Percentiles rank a stretch among this genome's conserved stretches.
Evolutionary conservation across 352 stramenopile species (phyloP).

Genomic region (Pythium guiyangense): DNA sequence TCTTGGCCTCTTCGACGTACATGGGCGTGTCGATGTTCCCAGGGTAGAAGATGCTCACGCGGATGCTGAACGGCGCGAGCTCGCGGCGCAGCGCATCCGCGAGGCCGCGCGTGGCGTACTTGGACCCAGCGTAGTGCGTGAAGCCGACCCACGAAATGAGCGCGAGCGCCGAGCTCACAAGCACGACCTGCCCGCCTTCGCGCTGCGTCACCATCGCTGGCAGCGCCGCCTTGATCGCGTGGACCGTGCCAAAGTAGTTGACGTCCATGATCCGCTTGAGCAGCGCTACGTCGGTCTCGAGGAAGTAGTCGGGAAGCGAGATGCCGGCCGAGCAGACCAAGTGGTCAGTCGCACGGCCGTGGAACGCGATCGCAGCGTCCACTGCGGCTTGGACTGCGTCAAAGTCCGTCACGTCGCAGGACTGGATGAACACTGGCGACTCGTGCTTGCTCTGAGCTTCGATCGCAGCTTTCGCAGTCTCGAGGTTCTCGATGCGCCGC

Average conservation of each 20-base stretch:
- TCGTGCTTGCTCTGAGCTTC: slow-evolving; percentile 33
- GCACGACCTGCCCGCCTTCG: slow-evolving; percentile 60
- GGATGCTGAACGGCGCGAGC: slow-evolving; percentile 62
- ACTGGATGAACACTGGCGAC: slow-evolving; percentile 56
- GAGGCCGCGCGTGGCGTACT: slow-evolving; percentile 80
- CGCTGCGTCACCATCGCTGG: slow-evolving; percentile 61
- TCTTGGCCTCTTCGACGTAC: slow-evolving; percentile 69
- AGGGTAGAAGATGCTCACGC: slow-evolving; percentile 74
- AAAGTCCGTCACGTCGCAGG: slow-evolving; percentile 68
- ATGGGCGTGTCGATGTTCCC: slow-evolving; percentile 82
- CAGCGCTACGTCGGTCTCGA: slow-evolving; percentile 65
- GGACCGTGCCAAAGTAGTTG: slow-evolving; percentile 84
- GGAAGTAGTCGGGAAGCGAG: slow-evolving; percentile 61
- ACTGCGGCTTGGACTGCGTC: slow-evolving; percentile 55
- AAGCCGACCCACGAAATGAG: slow-evolving; percentile 83
- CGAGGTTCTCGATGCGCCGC: slow-evolving; percentile 50
- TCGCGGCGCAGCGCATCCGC: slow-evolving; percentile 77
- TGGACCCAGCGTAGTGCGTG: slow-evolving; percentile 70
- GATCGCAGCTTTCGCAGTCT: slow-evolving; percentile 60
- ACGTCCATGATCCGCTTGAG: slow-evolving; percentile 82
- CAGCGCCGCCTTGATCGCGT: slow-evolving; percentile 80
- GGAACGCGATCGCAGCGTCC: slow-evolving; percentile 58
- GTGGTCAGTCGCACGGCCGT: slow-evolving; percentile 62
- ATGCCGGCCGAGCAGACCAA: slow-evolving; percentile 67
- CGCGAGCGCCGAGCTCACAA: slow-evolving; percentile 63